Evolutionary conservation across 176 grass and related monocot species (phyloP).

Genomic region (Cocos nucifera): DNA sequence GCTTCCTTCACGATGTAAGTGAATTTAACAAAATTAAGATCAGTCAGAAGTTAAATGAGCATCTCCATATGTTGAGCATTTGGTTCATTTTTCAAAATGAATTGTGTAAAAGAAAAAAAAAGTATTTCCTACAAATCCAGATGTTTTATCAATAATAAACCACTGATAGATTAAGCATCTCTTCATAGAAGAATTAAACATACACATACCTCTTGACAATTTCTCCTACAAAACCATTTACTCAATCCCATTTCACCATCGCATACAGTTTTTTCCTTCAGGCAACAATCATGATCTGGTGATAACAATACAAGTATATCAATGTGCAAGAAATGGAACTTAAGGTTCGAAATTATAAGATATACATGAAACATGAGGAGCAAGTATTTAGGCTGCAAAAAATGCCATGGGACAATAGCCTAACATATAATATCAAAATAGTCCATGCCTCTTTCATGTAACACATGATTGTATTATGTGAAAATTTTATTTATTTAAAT

Average conservation of each 20-base stretch:
- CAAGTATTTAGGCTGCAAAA: not conserved
- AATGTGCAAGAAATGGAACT: slow-evolving; percentile 1
- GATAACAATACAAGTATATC: slow-evolving; percentile 20
- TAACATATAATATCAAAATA: not conserved
- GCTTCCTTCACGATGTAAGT: no score
- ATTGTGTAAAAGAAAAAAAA: no score
- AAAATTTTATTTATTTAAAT: no score
- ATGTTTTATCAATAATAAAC: not conserved
- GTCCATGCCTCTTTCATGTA: not conserved
- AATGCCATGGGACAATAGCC: no score
- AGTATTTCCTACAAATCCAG: not conserved
- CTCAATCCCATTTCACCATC: slow-evolving; percentile 23
- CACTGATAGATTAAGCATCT: slow-evolving; percentile 1
- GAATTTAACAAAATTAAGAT: no score
- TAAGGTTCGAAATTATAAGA: not conserved
- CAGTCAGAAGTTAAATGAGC: no score
- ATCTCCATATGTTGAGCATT: no score
- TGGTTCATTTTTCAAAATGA: no score
- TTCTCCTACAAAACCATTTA: slow-evolving; percentile 58
- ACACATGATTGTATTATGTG: no score
- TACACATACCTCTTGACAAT: slow-evolving; percentile 52
- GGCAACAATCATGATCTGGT: slow-evolving; percentile 53
- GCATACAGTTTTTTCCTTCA: slow-evolving; percentile 26
- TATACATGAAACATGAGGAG: not conserved
- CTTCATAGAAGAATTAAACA: not conserved